Evolutionary conservation across 2,329 filamentous ascomycete species (phyloP).

Genomic region (Colletotrichum chlorophyti): DNA sequence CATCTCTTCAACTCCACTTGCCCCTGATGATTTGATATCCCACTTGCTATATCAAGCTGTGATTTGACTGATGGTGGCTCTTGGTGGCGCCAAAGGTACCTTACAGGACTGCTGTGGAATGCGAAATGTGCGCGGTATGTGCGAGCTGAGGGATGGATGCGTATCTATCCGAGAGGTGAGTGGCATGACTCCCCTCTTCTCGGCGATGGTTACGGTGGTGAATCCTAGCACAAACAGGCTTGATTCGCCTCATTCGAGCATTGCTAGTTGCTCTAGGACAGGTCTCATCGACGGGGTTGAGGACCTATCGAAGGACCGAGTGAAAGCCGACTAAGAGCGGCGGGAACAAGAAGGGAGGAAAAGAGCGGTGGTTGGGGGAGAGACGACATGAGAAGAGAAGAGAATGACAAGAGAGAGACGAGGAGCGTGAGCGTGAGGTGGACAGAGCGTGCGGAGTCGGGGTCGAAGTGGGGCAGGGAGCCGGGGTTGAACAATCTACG

Average conservation of each 20-base stretch:
- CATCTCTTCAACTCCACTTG: background rate
- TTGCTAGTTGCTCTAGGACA: slow-evolving; percentile 13
- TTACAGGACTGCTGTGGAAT: slow-evolving; percentile 24
- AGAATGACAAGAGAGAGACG: background rate
- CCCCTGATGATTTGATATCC: slow-evolving; percentile 2
- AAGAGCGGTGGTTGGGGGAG: slow-evolving; percentile 22
- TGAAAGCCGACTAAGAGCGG: slow-evolving; percentile 2
- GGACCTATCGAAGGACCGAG: slow-evolving; percentile 20
- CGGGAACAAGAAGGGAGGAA: slow-evolving; percentile 21
- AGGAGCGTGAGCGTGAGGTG: too few relatives aligned
- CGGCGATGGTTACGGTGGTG: slow-evolving; percentile 15
- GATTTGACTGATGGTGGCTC: background rate
- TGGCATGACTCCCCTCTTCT: slow-evolving; percentile 22
- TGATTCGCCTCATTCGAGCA: slow-evolving; percentile 20
- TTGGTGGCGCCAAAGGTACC: slow-evolving; percentile 22
- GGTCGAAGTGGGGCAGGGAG: slow-evolving; percentile 4
- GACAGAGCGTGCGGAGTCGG: slow-evolving; percentile 1
- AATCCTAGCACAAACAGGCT: slow-evolving; percentile 20
- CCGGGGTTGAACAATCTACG: slow-evolving; percentile 30
- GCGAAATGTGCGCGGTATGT: slow-evolving; percentile 13
- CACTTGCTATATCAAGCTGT: background rate
- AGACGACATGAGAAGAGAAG: background rate
- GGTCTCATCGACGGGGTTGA: background rate
- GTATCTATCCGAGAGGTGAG: background rate
- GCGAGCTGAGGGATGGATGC: slow-evolving; percentile 2